Percentiles rank a stretch among this genome's conserved stretches.
Evolutionary conservation across 345 rosid species (phyloP).

Genomic region (Eucalyptus shirleyi): DNA sequence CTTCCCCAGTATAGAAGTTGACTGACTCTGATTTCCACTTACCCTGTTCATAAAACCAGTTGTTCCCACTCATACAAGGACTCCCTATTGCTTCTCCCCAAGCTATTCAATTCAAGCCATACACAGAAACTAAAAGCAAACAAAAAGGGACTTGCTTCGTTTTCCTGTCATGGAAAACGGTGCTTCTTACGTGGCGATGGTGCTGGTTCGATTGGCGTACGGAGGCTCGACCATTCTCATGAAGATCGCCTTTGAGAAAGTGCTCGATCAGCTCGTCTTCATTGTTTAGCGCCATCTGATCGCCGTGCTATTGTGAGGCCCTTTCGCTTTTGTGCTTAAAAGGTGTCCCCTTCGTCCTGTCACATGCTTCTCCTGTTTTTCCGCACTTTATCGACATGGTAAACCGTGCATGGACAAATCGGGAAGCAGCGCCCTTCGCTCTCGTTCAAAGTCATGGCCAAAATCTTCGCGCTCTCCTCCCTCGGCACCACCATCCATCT

Average conservation of each 20-base stretch:
- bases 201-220: conserved; percentile 14
- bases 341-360: conserved; percentile 3
- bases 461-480: conserved; percentile 26
- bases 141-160: background rate
- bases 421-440: conserved; percentile 22
- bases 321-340: conserved; percentile 30
- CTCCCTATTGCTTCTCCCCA: background rate
- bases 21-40: background rate
- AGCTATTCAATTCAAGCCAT: background rate
- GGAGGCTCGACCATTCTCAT: conserved; percentile 26
- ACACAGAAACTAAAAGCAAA: background rate
- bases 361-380: background rate
- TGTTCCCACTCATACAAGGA: background rate
- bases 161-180: background rate
- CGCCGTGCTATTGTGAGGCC: conserved; percentile 15
- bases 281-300: conserved; percentile 22
- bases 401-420: background rate
- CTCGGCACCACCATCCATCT: conserved; percentile 30
- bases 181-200: conserved; percentile 14
- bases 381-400: background rate
- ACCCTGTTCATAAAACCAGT: background rate
- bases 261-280: conserved; percentile 24
- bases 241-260: conserved; percentile 20
- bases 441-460: conserved; percentile 5
- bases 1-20: background rate